phyloP scores from a whole-genome alignment of 768 basidiomycete genomes.

The Botryobasidium botryosum region DNA sequence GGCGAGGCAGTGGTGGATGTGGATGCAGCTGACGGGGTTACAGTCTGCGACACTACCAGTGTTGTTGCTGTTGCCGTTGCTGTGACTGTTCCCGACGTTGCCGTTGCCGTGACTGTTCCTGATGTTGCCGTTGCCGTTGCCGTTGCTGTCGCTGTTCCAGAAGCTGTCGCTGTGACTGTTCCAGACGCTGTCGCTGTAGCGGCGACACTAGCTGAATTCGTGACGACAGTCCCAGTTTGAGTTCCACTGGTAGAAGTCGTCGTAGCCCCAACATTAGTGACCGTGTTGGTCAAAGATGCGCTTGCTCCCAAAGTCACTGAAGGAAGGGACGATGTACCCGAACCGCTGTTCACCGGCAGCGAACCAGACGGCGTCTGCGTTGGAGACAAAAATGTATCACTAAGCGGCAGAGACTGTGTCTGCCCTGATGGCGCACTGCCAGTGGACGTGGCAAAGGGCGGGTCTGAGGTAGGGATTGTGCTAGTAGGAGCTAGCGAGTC shows the following conservation, averaged over 20 bases:
- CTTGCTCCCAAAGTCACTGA: slow-evolving; percentile 13
- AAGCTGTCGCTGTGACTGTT: slow-evolving; percentile 14
- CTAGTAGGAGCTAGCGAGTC: background rate
- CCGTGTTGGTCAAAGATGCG: slow-evolving; percentile 12
- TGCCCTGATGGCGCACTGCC: background rate
- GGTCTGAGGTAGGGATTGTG: background rate
- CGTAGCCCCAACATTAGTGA: background rate
- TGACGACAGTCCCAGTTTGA: background rate
- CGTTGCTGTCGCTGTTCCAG: slow-evolving; percentile 1
- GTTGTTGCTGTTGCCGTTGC: background rate
- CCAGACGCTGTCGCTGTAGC: slow-evolving; percentile 3
- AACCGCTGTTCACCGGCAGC: background rate
- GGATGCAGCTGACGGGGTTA: too few species aligned
- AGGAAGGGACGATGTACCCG: background rate
- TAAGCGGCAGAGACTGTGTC: too few species aligned
- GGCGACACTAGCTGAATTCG: slow-evolving; percentile 1
- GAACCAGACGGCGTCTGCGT: background rate
- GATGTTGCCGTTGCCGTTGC: background rate
- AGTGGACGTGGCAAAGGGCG: background rate
- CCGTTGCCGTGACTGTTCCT: background rate
- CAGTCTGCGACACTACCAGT: too few species aligned
- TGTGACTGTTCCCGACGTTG: background rate
- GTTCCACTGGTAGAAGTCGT: background rate
- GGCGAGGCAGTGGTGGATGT: slow-evolving; percentile 16
- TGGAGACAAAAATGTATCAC: too few species aligned